Conservation (phyloP, 345 rosid genomes). For the Durio zibethinus region DNA sequence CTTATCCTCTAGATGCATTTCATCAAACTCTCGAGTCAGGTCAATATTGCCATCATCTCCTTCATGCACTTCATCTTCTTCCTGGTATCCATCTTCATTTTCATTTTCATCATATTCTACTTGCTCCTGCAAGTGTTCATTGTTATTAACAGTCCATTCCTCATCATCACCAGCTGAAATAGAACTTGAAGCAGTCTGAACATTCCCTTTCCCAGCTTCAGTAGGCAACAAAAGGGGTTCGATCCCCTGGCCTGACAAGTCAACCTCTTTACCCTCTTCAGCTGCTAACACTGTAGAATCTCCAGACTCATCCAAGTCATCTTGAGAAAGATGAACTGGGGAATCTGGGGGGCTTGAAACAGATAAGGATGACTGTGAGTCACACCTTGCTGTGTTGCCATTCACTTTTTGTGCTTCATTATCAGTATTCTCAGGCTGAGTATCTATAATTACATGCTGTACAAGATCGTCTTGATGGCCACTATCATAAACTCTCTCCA, state of each 20-base stretch:
- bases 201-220: constrained; percentile 46
- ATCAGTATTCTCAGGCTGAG: constrained; percentile 28
- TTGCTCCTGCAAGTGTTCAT: constrained; percentile 70
- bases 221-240: constrained; percentile 35
- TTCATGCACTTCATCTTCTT: constrained; percentile 76
- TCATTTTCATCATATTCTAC: constrained; percentile 97
- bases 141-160: constrained; percentile 75
- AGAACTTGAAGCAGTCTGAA: constrained; percentile 44
- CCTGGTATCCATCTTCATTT: constrained; percentile 82
- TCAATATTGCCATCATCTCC: constrained; percentile 63
- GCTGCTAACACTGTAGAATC: constrained; percentile 50
- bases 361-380: constrained; percentile 92
- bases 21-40: constrained; percentile 52
- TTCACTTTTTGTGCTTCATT: constrained; percentile 43
- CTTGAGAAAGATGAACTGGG: constrained; percentile 87
- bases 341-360: constrained; percentile 94
- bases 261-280: constrained; percentile 44
- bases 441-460: constrained; percentile 31
- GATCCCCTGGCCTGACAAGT: constrained; percentile 33
- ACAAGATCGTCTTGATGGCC: constrained; percentile 46
- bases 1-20: constrained; percentile 57
- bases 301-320: constrained; percentile 86
- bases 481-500: constrained; percentile 42
- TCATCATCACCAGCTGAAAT: constrained; percentile 73
- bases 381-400: constrained; percentile 54